A percentile compares a stretch with the other conserved stretches of the same genome.
Evolutionary conservation across 768 basidiomycete genomes (phyloP).

Genomic region (Obba rivulosa): DNA sequence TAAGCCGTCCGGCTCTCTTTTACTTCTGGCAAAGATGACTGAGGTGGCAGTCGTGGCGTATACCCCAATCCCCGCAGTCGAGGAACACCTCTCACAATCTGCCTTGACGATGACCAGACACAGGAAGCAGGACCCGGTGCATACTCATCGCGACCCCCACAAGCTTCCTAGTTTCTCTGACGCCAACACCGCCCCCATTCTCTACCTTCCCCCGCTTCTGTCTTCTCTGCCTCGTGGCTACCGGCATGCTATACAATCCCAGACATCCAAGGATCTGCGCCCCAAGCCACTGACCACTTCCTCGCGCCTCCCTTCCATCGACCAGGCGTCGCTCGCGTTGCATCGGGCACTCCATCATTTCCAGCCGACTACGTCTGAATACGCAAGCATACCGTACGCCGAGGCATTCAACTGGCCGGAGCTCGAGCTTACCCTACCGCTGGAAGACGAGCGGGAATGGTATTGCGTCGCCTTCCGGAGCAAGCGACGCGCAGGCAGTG

Average conservation of each 20-base stretch:
- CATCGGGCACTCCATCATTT: conserved; percentile 85
- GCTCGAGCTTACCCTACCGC: conserved; percentile 46
- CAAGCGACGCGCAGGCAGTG: conserved; percentile 64
- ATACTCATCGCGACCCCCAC: conserved; percentile 46
- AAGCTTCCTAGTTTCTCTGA: conserved; percentile 45
- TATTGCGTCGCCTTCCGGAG: conserved; percentile 91
- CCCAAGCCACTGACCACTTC: conserved; percentile 51
- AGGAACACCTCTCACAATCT: background rate
- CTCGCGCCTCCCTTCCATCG: conserved; percentile 79
- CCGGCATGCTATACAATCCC: conserved; percentile 14
- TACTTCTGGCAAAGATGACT: background rate
- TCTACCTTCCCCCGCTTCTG: conserved; percentile 83
- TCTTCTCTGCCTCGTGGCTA: conserved; percentile 61
- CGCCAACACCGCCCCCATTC: conserved; percentile 43
- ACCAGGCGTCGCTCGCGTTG: conserved; percentile 75
- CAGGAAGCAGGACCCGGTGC: background rate
- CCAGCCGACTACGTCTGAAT: conserved; percentile 50
- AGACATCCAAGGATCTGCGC: conserved; percentile 16
- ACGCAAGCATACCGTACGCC: conserved; percentile 59
- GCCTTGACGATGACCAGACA: background rate
- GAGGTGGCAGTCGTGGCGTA: conserved; percentile 7
- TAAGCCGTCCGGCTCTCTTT: background rate
- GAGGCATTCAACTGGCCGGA: conserved; percentile 88
- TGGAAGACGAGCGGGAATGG: conserved; percentile 78
- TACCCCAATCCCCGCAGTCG: background rate